These are phyloP conservation scores for Elasticomyces elasticus DNA, from an alignment of 495 filamentous ascomycete genomes.

Conservation along the genomic window DNA sequence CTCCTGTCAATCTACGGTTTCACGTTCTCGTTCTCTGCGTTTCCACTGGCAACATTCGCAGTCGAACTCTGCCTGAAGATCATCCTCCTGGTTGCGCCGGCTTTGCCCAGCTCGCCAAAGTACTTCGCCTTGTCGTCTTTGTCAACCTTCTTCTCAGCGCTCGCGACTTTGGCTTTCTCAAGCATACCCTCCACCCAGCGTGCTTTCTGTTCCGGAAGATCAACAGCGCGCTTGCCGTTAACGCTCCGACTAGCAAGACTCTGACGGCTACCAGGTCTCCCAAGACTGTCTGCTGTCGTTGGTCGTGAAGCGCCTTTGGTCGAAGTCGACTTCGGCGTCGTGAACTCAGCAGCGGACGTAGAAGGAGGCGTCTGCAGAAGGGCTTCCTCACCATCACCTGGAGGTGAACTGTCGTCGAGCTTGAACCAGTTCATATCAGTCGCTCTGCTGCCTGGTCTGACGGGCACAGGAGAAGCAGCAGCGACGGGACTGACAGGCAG, in stretches of 20 bases:
- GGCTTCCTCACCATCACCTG: not conserved
- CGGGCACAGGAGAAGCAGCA: not conserved
- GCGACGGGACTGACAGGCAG: not conserved
- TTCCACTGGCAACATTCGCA: not conserved
- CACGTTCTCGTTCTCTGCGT: too few species aligned
- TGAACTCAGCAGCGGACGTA: not conserved
- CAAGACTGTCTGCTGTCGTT: conserved; percentile 8
- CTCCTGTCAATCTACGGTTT: not conserved
- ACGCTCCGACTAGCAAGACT: not conserved
- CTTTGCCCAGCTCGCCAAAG: conserved; percentile 29
- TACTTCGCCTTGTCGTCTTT: conserved; percentile 42
- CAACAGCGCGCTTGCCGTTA: conserved; percentile 12
- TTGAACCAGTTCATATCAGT: not conserved
- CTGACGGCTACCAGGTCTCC: conserved; percentile 3
- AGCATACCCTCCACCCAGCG: conserved; percentile 68
- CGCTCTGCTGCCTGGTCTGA: not conserved
- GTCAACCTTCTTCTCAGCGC: conserved; percentile 30
- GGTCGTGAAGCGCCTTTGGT: conserved; percentile 7
- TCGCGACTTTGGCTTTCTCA: conserved; percentile 36
- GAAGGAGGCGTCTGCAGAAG: not conserved
- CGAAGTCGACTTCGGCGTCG: conserved; percentile 6
- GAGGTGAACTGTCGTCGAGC: not conserved
- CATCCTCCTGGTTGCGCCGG: conserved; percentile 30
- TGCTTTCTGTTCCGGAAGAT: conserved; percentile 53
- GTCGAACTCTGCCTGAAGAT: conserved; percentile 16